Percentiles rank a stretch among this genome's conserved stretches.
These are phyloP conservation scores for Phlegmacium glaucopus DNA, from an alignment of 768 basidiomycete species.

Conservation along the genomic window DNA sequence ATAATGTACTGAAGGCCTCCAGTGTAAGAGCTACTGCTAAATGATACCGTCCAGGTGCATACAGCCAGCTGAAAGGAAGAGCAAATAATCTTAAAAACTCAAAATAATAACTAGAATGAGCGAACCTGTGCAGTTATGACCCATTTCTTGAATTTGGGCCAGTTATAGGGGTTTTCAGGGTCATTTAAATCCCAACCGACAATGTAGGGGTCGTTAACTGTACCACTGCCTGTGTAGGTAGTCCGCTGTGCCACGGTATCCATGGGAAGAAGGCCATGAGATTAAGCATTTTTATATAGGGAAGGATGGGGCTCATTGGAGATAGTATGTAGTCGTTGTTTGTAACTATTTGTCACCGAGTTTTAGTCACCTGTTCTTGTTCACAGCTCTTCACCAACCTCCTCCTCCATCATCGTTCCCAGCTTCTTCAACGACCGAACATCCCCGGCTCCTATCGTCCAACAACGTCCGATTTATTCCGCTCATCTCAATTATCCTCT, in stretches of 20 bases:
- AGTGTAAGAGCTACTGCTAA: conserved; percentile 55
- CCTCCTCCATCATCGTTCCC: conserved; percentile 19
- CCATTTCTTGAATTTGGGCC: conserved; percentile 47
- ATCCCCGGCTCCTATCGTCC: conserved; percentile 1
- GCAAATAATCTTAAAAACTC: background rate
- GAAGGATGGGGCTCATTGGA: too few relatives aligned
- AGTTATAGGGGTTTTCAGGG: conserved; percentile 55
- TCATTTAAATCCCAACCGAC: conserved; percentile 53
- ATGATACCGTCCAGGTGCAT: conserved; percentile 55
- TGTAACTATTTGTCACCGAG: conserved; percentile 24
- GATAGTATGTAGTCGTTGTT: too few relatives aligned
- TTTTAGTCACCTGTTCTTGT: conserved; percentile 29
- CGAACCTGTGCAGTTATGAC: conserved; percentile 50
- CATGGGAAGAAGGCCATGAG: too few relatives aligned
- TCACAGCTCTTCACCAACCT: conserved; percentile 14
- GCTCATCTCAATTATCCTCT: conserved; percentile 5
- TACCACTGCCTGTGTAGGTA: conserved; percentile 43
- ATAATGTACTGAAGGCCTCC: conserved; percentile 46
- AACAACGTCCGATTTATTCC: conserved; percentile 1
- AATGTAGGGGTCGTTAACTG: conserved; percentile 44
- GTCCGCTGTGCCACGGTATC: background rate
- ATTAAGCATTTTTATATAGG: too few relatives aligned
- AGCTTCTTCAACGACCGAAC: conserved; percentile 8
- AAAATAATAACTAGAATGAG: background rate
- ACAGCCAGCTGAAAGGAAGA: conserved; percentile 39